phyloP scores from a whole-genome alignment of 495 filamentous ascomycete genomes.

The Penicillium subrubescens region DNA sequence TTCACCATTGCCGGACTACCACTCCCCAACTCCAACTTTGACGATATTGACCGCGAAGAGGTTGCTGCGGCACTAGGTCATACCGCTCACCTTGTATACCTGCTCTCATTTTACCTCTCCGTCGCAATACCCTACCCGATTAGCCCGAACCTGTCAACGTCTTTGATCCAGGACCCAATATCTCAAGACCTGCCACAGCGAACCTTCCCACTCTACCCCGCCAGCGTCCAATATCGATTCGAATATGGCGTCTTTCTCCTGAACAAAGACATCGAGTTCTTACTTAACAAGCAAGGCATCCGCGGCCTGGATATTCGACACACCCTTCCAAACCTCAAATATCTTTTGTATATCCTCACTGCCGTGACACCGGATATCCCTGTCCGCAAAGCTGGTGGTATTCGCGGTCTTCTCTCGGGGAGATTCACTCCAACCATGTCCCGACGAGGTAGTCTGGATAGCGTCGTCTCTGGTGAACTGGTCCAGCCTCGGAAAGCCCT shows the following conservation, averaged over 20 bases:
- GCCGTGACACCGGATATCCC: slow-evolving; percentile 77
- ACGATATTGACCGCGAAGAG: slow-evolving; percentile 62
- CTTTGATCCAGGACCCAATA: slow-evolving; percentile 79
- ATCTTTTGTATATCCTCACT: slow-evolving; percentile 82
- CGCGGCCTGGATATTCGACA: slow-evolving; percentile 84
- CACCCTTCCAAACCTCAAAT: slow-evolving; percentile 90
- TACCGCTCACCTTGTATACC: slow-evolving; percentile 73
- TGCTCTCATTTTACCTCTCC: slow-evolving; percentile 81
- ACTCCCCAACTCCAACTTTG: slow-evolving; percentile 78
- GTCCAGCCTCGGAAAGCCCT: slow-evolving; percentile 32
- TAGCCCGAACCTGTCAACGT: slow-evolving; percentile 67
- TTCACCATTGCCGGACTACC: slow-evolving; percentile 76
- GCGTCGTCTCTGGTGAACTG: slow-evolving; percentile 39
- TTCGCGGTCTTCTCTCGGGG: slow-evolving; percentile 59
- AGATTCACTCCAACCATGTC: slow-evolving; percentile 40
- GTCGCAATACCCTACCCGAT: slow-evolving; percentile 82
- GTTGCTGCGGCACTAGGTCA: slow-evolving; percentile 83
- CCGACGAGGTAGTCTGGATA: slow-evolving; percentile 44
- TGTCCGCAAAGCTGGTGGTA: slow-evolving; percentile 73
- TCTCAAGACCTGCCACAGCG: slow-evolving; percentile 65
- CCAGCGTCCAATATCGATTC: slow-evolving; percentile 79
- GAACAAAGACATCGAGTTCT: slow-evolving; percentile 89
- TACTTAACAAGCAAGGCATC: slow-evolving; percentile 73
- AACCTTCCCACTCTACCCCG: slow-evolving; percentile 79
- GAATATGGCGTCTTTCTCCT: slow-evolving; percentile 94